Conservation (phyloP, 768 basidiomycete species). For the Galerina marginata region DNA sequence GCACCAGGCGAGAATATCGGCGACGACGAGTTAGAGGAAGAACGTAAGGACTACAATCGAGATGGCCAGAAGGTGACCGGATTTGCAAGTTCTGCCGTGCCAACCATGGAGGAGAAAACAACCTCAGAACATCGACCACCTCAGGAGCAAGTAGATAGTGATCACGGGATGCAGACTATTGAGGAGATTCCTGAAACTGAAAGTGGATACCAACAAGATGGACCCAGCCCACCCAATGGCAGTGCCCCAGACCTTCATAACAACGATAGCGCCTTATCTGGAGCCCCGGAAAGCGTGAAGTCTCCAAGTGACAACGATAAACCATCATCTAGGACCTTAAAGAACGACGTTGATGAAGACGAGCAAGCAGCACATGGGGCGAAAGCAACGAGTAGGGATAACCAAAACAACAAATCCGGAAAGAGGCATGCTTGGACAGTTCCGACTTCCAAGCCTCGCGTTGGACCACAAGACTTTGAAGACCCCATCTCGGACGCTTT, state of each 20-base stretch:
- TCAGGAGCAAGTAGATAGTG: conserved; percentile 30
- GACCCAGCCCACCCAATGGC: conserved; percentile 10
- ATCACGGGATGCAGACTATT: conserved; percentile 9
- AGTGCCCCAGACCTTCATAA: conserved; percentile 37
- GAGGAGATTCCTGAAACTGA: conserved; percentile 12
- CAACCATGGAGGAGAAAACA: conserved; percentile 72
- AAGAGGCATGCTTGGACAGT: conserved; percentile 61
- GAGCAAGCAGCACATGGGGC: conserved; percentile 56
- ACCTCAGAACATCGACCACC: conserved; percentile 54
- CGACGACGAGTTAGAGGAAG: conserved; percentile 49
- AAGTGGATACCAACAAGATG: conserved; percentile 2
- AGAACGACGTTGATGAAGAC: conserved; percentile 46
- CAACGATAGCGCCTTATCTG: conserved; percentile 51
- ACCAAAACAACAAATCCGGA: conserved; percentile 55
- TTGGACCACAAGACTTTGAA: conserved; percentile 81
- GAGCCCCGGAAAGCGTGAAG: conserved; percentile 59
- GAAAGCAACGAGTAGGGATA: conserved; percentile 58
- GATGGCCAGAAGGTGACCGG: conserved; percentile 57
- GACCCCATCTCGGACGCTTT: conserved; percentile 89
- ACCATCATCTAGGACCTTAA: conserved; percentile 51
- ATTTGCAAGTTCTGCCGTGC: conserved; percentile 67
- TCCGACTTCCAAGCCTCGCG: conserved; percentile 68
- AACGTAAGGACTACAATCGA: conserved; percentile 57
- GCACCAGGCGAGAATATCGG: conserved; percentile 43
- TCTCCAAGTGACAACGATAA: conserved; percentile 48